Base-by-base conservation (phyloP, 1,284 basidiomycete genomes). In the Fomitiporia mediterranea region DNA sequence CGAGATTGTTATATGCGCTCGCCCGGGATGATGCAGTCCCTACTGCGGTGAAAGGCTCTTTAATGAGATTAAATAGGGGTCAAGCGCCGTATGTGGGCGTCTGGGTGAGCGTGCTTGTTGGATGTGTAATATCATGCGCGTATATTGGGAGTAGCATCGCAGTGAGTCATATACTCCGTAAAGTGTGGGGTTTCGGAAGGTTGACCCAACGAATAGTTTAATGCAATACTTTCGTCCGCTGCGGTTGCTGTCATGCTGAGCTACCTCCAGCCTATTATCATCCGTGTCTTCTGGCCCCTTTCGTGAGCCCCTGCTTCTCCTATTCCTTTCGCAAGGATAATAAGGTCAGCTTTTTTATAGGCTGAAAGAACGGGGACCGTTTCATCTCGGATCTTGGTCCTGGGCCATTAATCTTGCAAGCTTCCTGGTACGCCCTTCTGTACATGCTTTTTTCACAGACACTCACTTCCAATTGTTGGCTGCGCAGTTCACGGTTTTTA, bases 201-300 rank as follows among this genome's bases (percentile, higher is more conserved):
- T 35, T 2, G 30, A 30, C 42, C 9, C 30, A 15, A 3, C 35
- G 28, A 4, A 46, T 55, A 80, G 76, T 81, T 82, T 66, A 78
- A 81, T 55, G 79, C 80, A 0, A 82, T 81, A 51, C 55, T 80
- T 23, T 80, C 77, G 0, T 79, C 78, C 34, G 79, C 79, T 9
- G 80, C 81, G 1, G 78, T 83, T 57, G 72, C 80, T 1, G 79
- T 81, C 0, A 81, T 83, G 80, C 70, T 83, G 39, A 77, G 78
- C 57, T 83, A 83, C 64, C 61, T 81, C 25, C 78, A 81, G 60
- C 81, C 80, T 4, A 80, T 83, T 56, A 69, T 80, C 39, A 81
- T 82, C 44, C 75, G 81, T 2, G 79, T 80, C 2, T 79, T 82
- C 65, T 82, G 80, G 80, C 77, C 79, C 4, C 67, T 69, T 4